These are phyloP conservation scores for Alternaria postmessia DNA, from an alignment of 2,329 filamentous ascomycete species.

Conservation along the genomic window DNA sequence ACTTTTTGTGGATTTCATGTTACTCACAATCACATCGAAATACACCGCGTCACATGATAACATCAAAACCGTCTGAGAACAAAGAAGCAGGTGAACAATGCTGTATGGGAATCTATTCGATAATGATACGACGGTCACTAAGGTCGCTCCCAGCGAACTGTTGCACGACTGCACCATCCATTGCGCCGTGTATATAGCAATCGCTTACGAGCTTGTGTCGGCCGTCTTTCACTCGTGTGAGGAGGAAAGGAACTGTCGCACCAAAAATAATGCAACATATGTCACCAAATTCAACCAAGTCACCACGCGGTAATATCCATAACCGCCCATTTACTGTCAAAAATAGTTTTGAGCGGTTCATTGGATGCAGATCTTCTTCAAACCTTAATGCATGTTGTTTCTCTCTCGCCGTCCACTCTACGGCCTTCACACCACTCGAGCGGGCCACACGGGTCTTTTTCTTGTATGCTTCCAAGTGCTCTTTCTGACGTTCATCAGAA, in stretches of 20 bases:
- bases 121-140: not conserved
- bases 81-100: too few species aligned
- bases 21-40: too few species aligned
- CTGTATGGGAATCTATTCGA: not conserved
- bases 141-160: fast-evolving
- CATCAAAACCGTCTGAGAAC: not conserved
- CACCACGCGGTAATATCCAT: fast-evolving
- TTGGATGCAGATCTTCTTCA: too few species aligned
- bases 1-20: too few species aligned
- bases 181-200: not conserved
- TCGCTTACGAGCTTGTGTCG: not conserved
- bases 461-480: too few species aligned
- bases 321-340: not conserved
- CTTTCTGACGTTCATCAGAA: too few species aligned
- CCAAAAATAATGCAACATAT: not conserved
- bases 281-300: too few species aligned
- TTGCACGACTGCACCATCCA: not conserved
- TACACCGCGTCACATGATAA: not conserved
- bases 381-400: too few species aligned
- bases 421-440: too few species aligned
- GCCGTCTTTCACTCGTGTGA: not conserved
- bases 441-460: too few species aligned
- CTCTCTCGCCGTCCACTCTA: too few species aligned
- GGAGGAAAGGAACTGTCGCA: not conserved
- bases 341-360: not conserved